A percentile compares a stretch with the other conserved stretches of the same genome.
These are phyloP conservation scores for Cryptococcus deneoformans DNA, from an alignment of 1,284 basidiomycete species.

Conservation along the genomic window DNA sequence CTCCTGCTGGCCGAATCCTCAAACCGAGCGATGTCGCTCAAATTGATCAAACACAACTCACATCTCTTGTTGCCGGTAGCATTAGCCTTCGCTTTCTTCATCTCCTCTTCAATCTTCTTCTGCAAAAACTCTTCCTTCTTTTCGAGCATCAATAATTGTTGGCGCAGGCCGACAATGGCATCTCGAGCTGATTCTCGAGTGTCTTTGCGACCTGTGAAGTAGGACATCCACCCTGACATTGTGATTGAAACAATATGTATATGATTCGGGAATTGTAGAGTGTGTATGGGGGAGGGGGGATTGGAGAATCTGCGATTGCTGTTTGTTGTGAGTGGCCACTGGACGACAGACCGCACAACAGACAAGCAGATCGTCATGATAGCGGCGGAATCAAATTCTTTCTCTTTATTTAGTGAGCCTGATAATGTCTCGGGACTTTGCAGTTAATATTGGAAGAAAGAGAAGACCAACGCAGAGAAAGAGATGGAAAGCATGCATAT, in stretches of 20 bases:
- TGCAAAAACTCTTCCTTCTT: conserved; percentile 98
- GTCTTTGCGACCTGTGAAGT: conserved; percentile 63
- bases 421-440: neutral
- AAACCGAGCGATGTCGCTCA: neutral
- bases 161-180: conserved; percentile 79
- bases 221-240: conserved; percentile 84
- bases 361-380: neutral
- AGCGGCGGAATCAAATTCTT: neutral
- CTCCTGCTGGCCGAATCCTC: neutral
- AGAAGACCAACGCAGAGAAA: too few relatives aligned
- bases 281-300: neutral
- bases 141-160: conserved; percentile 92
- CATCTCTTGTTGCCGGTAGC: conserved; percentile 92
- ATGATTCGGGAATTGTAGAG: neutral
- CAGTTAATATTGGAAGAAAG: too few relatives aligned
- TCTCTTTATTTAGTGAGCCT: neutral
- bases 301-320: neutral
- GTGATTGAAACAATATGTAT: conserved; percentile 40
- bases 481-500: too few relatives aligned
- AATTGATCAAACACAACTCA: conserved; percentile 52
- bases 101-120: conserved; percentile 96
- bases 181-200: conserved; percentile 75
- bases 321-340: conserved; percentile 1
- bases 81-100: conserved; percentile 87
- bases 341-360: neutral